Conservation (phyloP, 441 rosid species). For the Erysimum pusillum region DNA sequence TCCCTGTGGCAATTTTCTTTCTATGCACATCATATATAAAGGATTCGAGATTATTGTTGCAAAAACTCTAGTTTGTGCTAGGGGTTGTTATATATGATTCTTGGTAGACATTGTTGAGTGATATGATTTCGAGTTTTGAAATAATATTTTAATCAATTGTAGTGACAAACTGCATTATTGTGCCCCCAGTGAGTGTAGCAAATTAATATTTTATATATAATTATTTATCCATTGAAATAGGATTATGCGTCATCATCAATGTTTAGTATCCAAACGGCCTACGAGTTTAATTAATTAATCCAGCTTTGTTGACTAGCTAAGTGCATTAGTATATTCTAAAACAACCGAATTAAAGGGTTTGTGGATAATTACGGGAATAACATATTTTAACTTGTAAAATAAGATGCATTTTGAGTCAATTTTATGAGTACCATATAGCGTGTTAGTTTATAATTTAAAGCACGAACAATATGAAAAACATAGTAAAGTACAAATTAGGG, state of each 20-base stretch:
- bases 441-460: not conserved
- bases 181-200: constrained; percentile 33
- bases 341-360: constrained; percentile 10
- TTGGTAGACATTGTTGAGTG: not conserved
- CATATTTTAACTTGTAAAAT: not conserved
- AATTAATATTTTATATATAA: constrained; percentile 3
- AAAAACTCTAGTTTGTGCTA: not conserved
- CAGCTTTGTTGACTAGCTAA: constrained; percentile 39
- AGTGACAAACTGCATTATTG: constrained; percentile 46
- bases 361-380: constrained; percentile 25
- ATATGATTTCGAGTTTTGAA: constrained; percentile 11
- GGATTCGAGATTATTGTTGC: no score
- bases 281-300: constrained; percentile 28
- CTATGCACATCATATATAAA: no score
- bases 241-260: constrained; percentile 38
- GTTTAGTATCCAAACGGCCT: constrained; percentile 28
- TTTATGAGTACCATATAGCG: constrained; percentile 14
- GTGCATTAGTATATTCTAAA: constrained; percentile 6
- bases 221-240: constrained; percentile 30
- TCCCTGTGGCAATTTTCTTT: no score
- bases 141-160: not conserved
- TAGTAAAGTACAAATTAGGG: no score
- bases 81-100: not conserved
- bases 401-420: not conserved
- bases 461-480: not conserved